Evolutionary conservation across 805 yeast genomes (phyloP), one percentile per base, ranked within the genome.

Genomic region (Barnettozyma salicaria): DNA sequence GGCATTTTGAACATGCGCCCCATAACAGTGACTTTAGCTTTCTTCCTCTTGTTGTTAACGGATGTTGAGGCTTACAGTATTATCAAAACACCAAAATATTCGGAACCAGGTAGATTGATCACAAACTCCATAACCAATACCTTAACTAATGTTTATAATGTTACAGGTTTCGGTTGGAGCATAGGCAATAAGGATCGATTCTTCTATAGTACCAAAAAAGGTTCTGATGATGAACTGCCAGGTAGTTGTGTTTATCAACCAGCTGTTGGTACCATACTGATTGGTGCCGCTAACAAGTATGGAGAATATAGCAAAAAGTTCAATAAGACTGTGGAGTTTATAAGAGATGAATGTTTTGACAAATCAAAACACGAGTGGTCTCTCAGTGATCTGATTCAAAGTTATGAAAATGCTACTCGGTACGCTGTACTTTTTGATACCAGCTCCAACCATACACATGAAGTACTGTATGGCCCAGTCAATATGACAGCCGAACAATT

Each of bases 361-460:
- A 22, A 39, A 6, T 17, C n/a, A 5, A 24, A 37, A 1, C 16
- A 6, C 12, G 14, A 19, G 6, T 9, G 22, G 22, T 19, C 24
- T 6, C 4, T 17, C 17, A 48, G 42, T 6, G 52, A 52, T 9
- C 39, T 62, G 41, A 49, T 43, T 14, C 30, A 38, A 4, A 36
- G 59, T 14, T 65, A 59, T 37, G 36, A 40, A 11, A 58, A 59
- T 34, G 64, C 65, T 1, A 56, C 65, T 1, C 28, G 47, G 3
- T 46, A 49, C 20, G 27, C 48, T 3, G 13, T 47, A 3, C 35
- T 40, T n/a, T 7, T 25, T 2, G 40, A 34, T 20, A 32, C 43
- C 0, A 22, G 11, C 7, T 34, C 30, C 11, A 43, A 49, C 14
- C 12, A 38, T 5, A 43, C 51, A 1, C 28, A 13, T 1, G 25